These are phyloP conservation scores for Acephala macrosclerotiorum DNA, from an alignment of 2,329 filamentous ascomycete genomes.

Conservation along the genomic window DNA sequence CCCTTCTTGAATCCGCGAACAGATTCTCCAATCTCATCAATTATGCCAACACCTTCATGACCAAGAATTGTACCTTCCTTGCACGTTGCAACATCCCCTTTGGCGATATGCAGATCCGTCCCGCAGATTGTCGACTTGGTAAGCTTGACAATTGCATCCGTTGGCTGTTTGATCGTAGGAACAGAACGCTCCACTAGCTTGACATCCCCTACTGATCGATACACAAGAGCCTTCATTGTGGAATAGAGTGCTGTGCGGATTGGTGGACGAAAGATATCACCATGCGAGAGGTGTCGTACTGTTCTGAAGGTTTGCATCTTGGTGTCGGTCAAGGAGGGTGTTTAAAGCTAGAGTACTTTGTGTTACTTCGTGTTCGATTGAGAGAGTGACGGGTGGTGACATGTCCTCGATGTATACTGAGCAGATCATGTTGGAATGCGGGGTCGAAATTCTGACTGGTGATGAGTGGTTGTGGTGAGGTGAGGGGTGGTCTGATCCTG, in stretches of 20 bases:
- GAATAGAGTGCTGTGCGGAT: slow-evolving; percentile 24
- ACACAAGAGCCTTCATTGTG: slow-evolving; percentile 78
- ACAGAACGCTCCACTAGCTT: slow-evolving; percentile 60
- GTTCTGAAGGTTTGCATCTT: slow-evolving; percentile 21
- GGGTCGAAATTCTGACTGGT: neutral
- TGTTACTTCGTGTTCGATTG: too few relatives aligned
- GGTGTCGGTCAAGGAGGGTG: neutral
- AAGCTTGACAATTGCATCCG: slow-evolving; percentile 58
- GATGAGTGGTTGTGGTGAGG: slow-evolving; percentile 1
- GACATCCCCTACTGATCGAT: slow-evolving; percentile 82
- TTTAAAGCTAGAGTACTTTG: neutral
- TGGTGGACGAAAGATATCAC: slow-evolving; percentile 18
- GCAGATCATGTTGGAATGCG: neutral
- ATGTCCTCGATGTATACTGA: neutral
- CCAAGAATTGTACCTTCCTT: slow-evolving; percentile 55
- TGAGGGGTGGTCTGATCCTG: slow-evolving; percentile 14
- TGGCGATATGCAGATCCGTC: slow-evolving; percentile 62
- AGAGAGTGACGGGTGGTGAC: neutral
- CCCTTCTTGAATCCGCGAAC: slow-evolving; percentile 57
- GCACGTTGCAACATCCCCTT: slow-evolving; percentile 59
- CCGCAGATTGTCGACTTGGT: slow-evolving; percentile 60
- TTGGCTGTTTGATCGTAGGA: slow-evolving; percentile 50
- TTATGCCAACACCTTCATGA: slow-evolving; percentile 60
- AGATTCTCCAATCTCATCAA: slow-evolving; percentile 53
- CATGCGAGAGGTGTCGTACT: slow-evolving; percentile 23